These are phyloP conservation scores for Sarocladium strictum DNA, from an alignment of 2,329 filamentous ascomycete species.

Conservation along the genomic window DNA sequence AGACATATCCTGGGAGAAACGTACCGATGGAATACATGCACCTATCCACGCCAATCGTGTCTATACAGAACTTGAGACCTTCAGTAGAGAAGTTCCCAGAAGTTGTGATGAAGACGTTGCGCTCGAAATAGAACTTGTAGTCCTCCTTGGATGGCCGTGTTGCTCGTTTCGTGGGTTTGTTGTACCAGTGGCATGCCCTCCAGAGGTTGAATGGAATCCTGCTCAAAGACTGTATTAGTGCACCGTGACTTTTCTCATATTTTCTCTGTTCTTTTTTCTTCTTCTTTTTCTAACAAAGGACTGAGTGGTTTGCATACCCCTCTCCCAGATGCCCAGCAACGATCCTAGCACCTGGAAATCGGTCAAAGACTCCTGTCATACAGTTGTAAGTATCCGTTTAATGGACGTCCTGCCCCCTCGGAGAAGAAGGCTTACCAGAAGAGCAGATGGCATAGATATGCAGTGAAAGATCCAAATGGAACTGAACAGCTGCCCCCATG, in stretches of 20 bases:
- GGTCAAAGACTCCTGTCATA: background rate
- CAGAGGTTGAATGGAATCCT: background rate
- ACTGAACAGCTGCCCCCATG: background rate
- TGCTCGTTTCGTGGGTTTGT: background rate
- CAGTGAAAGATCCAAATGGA: background rate
- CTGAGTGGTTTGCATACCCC: background rate
- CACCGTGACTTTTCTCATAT: too few species aligned
- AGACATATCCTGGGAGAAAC: background rate
- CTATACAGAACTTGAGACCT: background rate
- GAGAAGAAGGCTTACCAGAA: background rate
- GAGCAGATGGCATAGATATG: background rate
- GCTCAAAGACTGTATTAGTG: too few species aligned
- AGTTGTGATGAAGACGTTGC: background rate
- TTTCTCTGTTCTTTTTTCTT: too few species aligned
- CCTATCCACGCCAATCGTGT: background rate
- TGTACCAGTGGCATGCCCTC: background rate
- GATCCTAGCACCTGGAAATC: background rate
- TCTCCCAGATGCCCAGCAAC: background rate
- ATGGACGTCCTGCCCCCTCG: background rate
- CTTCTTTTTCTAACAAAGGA: too few species aligned
- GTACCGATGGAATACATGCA: background rate
- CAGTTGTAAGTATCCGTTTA: background rate
- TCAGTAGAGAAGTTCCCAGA: background rate
- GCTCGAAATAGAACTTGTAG: background rate
- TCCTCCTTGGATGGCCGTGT: background rate